phyloP scores from a whole-genome alignment of 2,329 filamentous ascomycete species.

The Bipolaris oryzae region DNA sequence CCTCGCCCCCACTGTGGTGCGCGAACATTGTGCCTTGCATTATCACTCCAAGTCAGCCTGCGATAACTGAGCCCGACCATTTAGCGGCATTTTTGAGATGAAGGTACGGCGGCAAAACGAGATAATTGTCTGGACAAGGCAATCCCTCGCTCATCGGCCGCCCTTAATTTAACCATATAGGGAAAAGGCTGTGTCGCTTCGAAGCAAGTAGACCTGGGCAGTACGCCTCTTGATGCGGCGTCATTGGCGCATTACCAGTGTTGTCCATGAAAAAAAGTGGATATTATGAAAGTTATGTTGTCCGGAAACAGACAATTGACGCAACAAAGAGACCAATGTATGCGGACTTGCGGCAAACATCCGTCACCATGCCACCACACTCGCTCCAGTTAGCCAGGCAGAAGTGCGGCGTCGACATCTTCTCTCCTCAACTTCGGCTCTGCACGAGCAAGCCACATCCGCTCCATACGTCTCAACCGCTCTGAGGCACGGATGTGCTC shows the following conservation, averaged over 20 bases:
- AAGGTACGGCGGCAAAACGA: constrained; percentile 34
- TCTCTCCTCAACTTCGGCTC: constrained; percentile 26
- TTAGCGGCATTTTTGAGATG: constrained; percentile 29
- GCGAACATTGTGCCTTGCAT: constrained; percentile 37
- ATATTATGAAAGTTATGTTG: constrained; percentile 19
- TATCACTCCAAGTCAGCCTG: constrained; percentile 22
- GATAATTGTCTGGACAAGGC: constrained; percentile 25
- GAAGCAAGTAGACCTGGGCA: constrained; percentile 12
- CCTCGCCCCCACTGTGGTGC: constrained; percentile 37
- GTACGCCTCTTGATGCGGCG: constrained; percentile 8
- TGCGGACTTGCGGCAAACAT: constrained; percentile 21
- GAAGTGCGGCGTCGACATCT: constrained; percentile 30
- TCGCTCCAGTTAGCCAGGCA: constrained; percentile 29
- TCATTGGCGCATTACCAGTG: constrained; percentile 20
- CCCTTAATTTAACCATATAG: constrained; percentile 30
- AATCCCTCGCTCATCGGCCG: constrained; percentile 10
- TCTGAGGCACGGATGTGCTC: constrained; percentile 41
- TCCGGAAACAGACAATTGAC: constrained; percentile 9
- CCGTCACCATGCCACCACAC: constrained; percentile 14
- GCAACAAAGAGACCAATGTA: constrained; percentile 22
- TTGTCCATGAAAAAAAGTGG: constrained; percentile 8
- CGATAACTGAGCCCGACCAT: constrained; percentile 25
- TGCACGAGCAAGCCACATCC: constrained; percentile 40
- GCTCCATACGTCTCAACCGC: constrained; percentile 31
- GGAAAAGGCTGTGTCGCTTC: constrained; percentile 20